Base-by-base conservation (phyloP, 208 protist species). In the Trypanosoma lewisi region DNA sequence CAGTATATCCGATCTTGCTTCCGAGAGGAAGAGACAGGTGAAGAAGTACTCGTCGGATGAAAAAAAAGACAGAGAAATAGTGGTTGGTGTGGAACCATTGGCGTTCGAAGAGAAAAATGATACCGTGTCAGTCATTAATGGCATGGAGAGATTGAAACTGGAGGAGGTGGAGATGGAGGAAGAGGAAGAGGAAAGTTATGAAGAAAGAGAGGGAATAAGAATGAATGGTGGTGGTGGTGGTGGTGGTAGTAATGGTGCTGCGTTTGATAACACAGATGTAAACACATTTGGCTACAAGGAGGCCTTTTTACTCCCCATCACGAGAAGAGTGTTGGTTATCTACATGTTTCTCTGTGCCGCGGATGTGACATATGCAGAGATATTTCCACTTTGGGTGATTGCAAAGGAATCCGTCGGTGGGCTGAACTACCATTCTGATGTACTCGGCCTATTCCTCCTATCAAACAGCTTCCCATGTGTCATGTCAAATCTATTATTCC, bases 291-390 rank as follows among this genome's bases (percentile, higher is more conserved):
- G 83, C 3, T 93, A 82, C 61, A 70, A 67, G 45, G 71, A 86
- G 31, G 79, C 87, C 3, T 75, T 93, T 41, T 7, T 28, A 19
- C 60, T 72, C 31, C 59, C 66, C 1, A 59, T 74, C 30, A 78
- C 83, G 37, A 75, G 87, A 21, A 67, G 74, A 36, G 69, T 89
- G 27, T 75, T 73, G 16, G 68, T 89, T 37, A 74, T 89, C 19
- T 88, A 80, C 39, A 87, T 89, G 82, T 65, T 93, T 34, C 72
- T 93, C 31, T 75, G 57, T 2, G 67, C 42, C 11, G 73, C 79
- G 0, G 87, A 93, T 59, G 85, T 91, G 76, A 63, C 70, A 31
- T 88, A 80, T 52, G 62, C 70, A 1, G 66, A 82, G 37, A 72
- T 71, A 33, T 78, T 91, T 53, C 70, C 78, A 3, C 44, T 87